Evolutionary conservation across 164 flowering plant species (phyloP), one percentile per base, ranked within the genome.

Genomic region (Taxillus chinensis): DNA sequence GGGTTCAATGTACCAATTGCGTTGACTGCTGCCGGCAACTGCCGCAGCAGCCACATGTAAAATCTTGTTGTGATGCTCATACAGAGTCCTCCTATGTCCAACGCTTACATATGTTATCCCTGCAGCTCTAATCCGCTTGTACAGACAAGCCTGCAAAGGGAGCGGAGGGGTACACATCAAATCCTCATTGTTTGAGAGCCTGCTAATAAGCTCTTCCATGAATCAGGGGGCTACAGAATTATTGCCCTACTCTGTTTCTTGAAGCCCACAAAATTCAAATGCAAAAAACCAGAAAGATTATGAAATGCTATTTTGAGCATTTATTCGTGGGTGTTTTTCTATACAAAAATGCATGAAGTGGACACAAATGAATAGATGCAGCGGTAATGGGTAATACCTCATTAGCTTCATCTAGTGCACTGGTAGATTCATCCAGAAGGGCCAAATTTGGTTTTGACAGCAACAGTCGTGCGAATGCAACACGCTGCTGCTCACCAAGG

Each of bases 401-500:
- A 62, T 90, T 93, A 52, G 77, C 84, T 77, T 90, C 97, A 72
- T 93, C 97, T 52, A 93, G 61, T 62, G 99, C 99, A 72, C 99
- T 93, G 3, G 99, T 90, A 10, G 97, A 82, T 77, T 93, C 96
- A 77, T 93, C 99, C 77, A 93, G 55, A 10, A 93, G 80, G 60
- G 74, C 95, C 80, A 90, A 68, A 55, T 76, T 74, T 45, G 97
- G 99, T 70, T 84, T 86, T 50, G 96, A 76, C 57, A 93, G 88
- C 78, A 93, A 69, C 39, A 93, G 67, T 45, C 97, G 91, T 55
- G 96, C 97, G 83, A 90, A 89, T 59, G 97, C 97, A 57, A 93
- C 87, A 57, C 97, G 95, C 66, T 93, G 99, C 81, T 93, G 99
- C 82, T 93, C 97, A 39, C 99, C 99, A 64, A 93, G 86, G 71